These are phyloP conservation scores for Colletotrichum gloeosporioides DNA, from an alignment of 2,329 filamentous ascomycete genomes.

Conservation along the genomic window DNA sequence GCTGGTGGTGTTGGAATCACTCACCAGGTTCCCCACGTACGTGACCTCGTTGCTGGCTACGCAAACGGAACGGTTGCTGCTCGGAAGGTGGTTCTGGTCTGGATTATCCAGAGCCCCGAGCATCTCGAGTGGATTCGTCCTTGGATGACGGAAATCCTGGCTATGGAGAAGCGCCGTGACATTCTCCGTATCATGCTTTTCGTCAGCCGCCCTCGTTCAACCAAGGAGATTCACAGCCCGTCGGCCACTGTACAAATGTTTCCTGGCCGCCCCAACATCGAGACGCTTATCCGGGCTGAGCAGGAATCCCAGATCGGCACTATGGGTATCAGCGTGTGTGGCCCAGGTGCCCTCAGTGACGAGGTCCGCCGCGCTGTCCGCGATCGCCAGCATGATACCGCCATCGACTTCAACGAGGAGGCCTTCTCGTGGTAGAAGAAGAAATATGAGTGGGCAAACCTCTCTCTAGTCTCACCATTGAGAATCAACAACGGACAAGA, in stretches of 20 bases:
- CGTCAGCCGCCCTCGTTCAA: slow-evolving; percentile 75
- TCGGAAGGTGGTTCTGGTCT: slow-evolving; percentile 75
- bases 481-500: neutral
- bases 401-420: slow-evolving; percentile 81
- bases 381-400: slow-evolving; percentile 65
- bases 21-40: slow-evolving; percentile 77
- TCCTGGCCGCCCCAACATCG: slow-evolving; percentile 77
- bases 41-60: slow-evolving; percentile 73
- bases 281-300: slow-evolving; percentile 74
- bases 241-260: slow-evolving; percentile 84
- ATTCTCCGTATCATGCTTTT: slow-evolving; percentile 80
- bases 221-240: slow-evolving; percentile 82
- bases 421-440: slow-evolving; percentile 66
- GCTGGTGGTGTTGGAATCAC: slow-evolving; percentile 84
- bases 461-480: neutral
- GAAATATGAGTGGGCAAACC: neutral
- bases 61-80: slow-evolving; percentile 73
- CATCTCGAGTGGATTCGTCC: slow-evolving; percentile 84
- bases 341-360: slow-evolving; percentile 75
- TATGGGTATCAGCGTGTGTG: slow-evolving; percentile 77
- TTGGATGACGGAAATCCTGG: slow-evolving; percentile 82
- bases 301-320: slow-evolving; percentile 77
- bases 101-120: slow-evolving; percentile 81
- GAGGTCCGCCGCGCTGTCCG: slow-evolving; percentile 75
- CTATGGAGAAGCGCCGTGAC: slow-evolving; percentile 76